Evolutionary conservation across 2,329 filamentous ascomycete species (phyloP).

Genomic region (Truncatella angustata): DNA sequence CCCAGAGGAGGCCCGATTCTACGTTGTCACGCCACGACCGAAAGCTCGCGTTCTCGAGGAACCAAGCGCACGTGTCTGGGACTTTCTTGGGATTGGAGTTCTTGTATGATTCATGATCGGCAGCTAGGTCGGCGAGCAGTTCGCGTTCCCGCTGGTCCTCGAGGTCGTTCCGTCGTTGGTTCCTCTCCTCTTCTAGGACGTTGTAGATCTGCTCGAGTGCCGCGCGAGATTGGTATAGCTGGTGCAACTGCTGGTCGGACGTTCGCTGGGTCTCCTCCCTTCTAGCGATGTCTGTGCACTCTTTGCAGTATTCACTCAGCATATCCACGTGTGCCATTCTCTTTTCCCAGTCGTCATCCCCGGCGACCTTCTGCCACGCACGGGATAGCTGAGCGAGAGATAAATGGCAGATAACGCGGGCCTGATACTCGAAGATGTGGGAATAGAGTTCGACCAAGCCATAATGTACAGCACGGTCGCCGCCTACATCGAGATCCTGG

Average conservation of each 20-base stretch:
- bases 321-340: constrained; percentile 9
- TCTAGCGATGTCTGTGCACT: not conserved
- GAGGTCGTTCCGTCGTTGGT: not conserved
- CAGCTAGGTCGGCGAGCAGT: constrained; percentile 19
- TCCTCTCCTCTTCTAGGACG: constrained; percentile 14
- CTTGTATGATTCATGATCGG: constrained; percentile 26
- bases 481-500: not conserved
- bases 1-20: not conserved
- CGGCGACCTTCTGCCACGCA: constrained; percentile 13
- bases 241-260: not conserved
- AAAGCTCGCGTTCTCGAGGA: constrained; percentile 25
- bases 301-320: not conserved
- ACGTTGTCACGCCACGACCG: constrained; percentile 23
- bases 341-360: constrained; percentile 9
- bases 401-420: constrained; percentile 11
- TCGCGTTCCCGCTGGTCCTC: not conserved
- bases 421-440: constrained; percentile 20
- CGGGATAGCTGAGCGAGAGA: constrained; percentile 16
- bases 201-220: constrained; percentile 1
- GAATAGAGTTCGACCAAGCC: constrained; percentile 18
- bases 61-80: constrained; percentile 32
- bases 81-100: constrained; percentile 26
- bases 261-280: too few relatives aligned
- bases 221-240: constrained; percentile 14
- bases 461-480: not conserved